phyloP scores from a whole-genome alignment of 805 yeast genomes.

The Wickerhamiella kurtzmanii region DNA sequence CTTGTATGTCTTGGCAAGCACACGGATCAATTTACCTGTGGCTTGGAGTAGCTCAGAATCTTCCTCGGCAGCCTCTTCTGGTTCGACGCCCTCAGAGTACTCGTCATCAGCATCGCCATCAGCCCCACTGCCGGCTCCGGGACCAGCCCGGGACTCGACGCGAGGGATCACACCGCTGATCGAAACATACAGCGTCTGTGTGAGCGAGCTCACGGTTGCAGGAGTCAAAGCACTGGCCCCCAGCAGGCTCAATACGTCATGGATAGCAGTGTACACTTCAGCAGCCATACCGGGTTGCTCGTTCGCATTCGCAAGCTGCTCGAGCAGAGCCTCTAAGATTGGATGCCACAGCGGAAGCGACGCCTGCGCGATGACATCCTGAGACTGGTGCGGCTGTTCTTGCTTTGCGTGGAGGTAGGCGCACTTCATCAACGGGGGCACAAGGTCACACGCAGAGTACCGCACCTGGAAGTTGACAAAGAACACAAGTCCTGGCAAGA shows the following conservation, averaged over 20 bases:
- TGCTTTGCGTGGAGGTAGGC: constrained; percentile 36
- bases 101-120: constrained; percentile 40
- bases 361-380: constrained; percentile 30
- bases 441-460: constrained; percentile 72
- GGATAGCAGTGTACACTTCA: constrained; percentile 60
- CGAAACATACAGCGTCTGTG: constrained; percentile 45
- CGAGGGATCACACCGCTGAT: constrained; percentile 57
- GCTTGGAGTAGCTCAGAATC: constrained; percentile 88
- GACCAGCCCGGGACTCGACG: constrained; percentile 33
- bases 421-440: constrained; percentile 62
- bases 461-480: constrained; percentile 91
- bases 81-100: constrained; percentile 73
- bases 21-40: constrained; percentile 58
- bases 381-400: constrained; percentile 36
- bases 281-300: constrained; percentile 74
- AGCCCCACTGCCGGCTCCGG: background rate
- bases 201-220: constrained; percentile 39
- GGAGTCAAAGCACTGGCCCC: constrained; percentile 45
- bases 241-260: constrained; percentile 50
- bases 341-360: constrained; percentile 59
- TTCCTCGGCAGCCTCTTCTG: constrained; percentile 67
- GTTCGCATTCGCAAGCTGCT: constrained; percentile 49
- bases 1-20: constrained; percentile 35
- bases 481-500: constrained; percentile 79
- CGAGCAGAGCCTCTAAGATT: constrained; percentile 52